Percentiles rank a stretch among this genome's conserved stretches.
phyloP scores from a whole-genome alignment of 768 basidiomycete species.

The Mycena vitilis region DNA sequence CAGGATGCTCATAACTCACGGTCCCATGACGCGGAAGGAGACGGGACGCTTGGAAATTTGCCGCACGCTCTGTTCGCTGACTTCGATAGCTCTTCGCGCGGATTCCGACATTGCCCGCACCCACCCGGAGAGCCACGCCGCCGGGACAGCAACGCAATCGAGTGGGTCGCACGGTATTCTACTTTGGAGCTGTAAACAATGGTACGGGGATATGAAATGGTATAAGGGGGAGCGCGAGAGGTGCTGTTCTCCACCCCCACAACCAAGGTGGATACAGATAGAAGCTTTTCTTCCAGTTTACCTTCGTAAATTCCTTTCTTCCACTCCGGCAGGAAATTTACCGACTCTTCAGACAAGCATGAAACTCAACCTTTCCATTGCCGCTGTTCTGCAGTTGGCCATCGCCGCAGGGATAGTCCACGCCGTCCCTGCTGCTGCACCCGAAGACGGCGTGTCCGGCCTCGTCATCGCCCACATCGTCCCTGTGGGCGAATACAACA shows the following conservation, averaged over 20 bases:
- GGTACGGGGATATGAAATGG: too few species aligned
- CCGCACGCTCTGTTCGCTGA: too few species aligned
- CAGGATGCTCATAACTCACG: too few species aligned
- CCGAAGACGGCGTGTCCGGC: neutral
- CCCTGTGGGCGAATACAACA: slow-evolving; percentile 12
- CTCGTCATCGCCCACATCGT: slow-evolving; percentile 7
- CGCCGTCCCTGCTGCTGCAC: neutral
- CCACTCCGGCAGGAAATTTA: too few species aligned
- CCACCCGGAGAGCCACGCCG: too few species aligned
- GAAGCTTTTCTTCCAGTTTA: neutral
- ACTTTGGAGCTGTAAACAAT: too few species aligned
- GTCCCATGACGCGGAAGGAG: too few species aligned
- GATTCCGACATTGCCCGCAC: too few species aligned
- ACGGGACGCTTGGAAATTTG: too few species aligned
- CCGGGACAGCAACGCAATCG: too few species aligned
- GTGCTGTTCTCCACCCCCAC: neutral
- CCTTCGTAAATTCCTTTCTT: neutral
- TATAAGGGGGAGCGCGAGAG: neutral
- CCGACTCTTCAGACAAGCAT: neutral
- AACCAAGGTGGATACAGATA: neutral
- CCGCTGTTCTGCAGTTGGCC: neutral
- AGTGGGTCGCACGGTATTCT: too few species aligned
- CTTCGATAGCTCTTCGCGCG: too few species aligned
- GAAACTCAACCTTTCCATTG: neutral
- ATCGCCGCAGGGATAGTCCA: slow-evolving; percentile 2